Evolutionary conservation across 257 asterid species (phyloP), one percentile per base, ranked within the genome.

Genomic region (Parsonsia alboflavescens): DNA sequence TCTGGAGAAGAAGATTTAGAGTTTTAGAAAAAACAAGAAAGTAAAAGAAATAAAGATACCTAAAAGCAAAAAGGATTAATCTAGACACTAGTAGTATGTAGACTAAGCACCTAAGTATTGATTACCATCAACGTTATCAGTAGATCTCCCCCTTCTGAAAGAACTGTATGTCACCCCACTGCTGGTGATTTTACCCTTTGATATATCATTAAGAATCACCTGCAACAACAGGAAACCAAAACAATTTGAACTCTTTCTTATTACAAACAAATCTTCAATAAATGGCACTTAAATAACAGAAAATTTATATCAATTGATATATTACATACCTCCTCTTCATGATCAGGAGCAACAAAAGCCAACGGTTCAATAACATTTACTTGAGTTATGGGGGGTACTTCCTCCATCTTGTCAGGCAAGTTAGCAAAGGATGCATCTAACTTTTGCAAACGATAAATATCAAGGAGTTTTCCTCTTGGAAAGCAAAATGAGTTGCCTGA

Each of bases 401-500:
- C 96, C 82, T 90, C 98, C 83, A 87, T 82, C 80, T 80, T 83
- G 56, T 79, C 91, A 39, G 91, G 91, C 79, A 85, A 69, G 68
- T 72, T 79, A 64, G 22, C 76, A 72, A 86, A 82, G 64, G 86
- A 74, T 24, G 91, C 81, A 58, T 84, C 88, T 70, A 83, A 68
- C 75, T 79, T 92, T 81, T 88, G 89, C 86, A 61, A 83, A 64
- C 99, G 99, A 72, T 92, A 92, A 57, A 92, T 89, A 79, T 90
- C 99, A 56, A 95, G 98, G 70, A 93, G 88, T 76, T 92, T 95
- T 58, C 96, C 99, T 85, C 99, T 86, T 6, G 97, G 98, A 73
- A 92, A 95, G 74, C 79, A 89, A 84, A 81, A 86, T 71, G 79
- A 72, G 76, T 79, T 82, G 44, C 75, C 19, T 7, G 82, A 76